Evolutionary conservation across 139 green algal genomes (phyloP).

Genomic region (Edaphochlamys debaryana): DNA sequence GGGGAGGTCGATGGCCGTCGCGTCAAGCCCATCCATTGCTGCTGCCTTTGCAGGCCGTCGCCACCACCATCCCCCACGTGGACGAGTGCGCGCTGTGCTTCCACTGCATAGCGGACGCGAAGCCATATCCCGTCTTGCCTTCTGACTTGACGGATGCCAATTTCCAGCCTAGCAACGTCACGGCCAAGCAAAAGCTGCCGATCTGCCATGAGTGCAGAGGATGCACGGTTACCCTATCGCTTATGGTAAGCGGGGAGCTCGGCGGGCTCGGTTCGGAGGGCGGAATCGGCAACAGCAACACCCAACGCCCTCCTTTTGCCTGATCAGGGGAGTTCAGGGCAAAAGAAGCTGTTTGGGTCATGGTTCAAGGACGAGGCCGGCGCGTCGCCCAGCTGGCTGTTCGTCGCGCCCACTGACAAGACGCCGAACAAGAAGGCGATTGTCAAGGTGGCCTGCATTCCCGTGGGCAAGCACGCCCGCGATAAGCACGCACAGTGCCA

Average conservation of each 20-base stretch:
- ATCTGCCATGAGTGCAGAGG: background rate
- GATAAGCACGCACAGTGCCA: slow-evolving; percentile 18
- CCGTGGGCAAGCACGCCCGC: slow-evolving; percentile 42
- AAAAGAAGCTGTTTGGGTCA: slow-evolving; percentile 46
- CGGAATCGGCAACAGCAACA: background rate
- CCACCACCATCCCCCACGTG: slow-evolving; percentile 34
- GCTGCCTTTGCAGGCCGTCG: background rate
- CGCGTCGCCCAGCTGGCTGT: slow-evolving; percentile 56
- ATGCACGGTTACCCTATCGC: background rate
- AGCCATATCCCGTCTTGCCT: slow-evolving; percentile 7
- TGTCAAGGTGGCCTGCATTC: slow-evolving; percentile 57
- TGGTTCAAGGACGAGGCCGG: slow-evolving; percentile 52
- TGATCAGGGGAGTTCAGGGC: slow-evolving; percentile 23
- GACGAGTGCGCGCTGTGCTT: slow-evolving; percentile 48
- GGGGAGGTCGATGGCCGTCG: too few relatives aligned
- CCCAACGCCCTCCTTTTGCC: background rate
- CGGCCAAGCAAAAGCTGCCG: slow-evolving; percentile 38
- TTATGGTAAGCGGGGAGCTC: too few relatives aligned
- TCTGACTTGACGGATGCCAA: slow-evolving; percentile 25
- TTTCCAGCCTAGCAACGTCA: slow-evolving; percentile 40
- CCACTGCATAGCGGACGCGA: slow-evolving; percentile 24
- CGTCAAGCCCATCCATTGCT: background rate
- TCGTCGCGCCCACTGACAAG: slow-evolving; percentile 41
- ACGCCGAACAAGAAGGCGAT: slow-evolving; percentile 38
- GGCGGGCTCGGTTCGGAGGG: background rate